Conservation (phyloP, 2,329 filamentous ascomycete genomes). For the Torrubiella hemipterigena region DNA sequence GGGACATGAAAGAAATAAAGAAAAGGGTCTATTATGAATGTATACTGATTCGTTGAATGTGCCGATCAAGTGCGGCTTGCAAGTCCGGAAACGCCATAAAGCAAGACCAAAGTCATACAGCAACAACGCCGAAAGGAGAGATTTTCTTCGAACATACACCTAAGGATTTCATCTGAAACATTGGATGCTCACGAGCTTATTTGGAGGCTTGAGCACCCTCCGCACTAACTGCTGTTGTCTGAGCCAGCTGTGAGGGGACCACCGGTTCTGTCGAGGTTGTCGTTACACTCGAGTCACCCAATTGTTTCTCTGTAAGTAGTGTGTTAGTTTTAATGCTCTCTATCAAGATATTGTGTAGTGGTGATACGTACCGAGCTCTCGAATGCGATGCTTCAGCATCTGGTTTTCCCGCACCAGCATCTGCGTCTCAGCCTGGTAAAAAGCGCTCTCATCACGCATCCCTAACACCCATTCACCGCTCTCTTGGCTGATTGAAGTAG, state of each 20-base stretch:
- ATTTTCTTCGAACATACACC: too few species aligned
- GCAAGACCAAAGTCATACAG: too few species aligned
- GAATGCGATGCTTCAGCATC: conserved; percentile 65
- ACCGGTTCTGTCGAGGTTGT: conserved; percentile 28
- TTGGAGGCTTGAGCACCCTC: too few species aligned
- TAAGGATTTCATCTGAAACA: too few species aligned
- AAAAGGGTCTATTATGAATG: too few species aligned
- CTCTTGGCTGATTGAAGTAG: conserved; percentile 47
- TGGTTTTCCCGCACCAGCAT: conserved; percentile 70
- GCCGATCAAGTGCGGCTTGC: too few species aligned
- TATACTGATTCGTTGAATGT: too few species aligned
- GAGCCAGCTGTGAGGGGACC: conserved; percentile 35
- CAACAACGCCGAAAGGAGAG: too few species aligned
- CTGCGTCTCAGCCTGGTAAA: conserved; percentile 74
- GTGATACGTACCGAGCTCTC: conserved; percentile 48
- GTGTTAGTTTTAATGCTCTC: conserved; percentile 9
- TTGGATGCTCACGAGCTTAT: too few species aligned
- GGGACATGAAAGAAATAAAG: too few species aligned
- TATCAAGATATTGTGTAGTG: conserved; percentile 3
- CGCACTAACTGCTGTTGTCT: too few species aligned
- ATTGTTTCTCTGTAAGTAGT: conserved; percentile 33
- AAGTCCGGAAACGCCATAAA: too few species aligned
- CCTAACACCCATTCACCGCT: conserved; percentile 49
- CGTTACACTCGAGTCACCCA: conserved; percentile 28
- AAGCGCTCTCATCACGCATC: conserved; percentile 62